Evolutionary conservation across 768 basidiomycete genomes (phyloP).

Genomic region (Panaeolus cyanescens): DNA sequence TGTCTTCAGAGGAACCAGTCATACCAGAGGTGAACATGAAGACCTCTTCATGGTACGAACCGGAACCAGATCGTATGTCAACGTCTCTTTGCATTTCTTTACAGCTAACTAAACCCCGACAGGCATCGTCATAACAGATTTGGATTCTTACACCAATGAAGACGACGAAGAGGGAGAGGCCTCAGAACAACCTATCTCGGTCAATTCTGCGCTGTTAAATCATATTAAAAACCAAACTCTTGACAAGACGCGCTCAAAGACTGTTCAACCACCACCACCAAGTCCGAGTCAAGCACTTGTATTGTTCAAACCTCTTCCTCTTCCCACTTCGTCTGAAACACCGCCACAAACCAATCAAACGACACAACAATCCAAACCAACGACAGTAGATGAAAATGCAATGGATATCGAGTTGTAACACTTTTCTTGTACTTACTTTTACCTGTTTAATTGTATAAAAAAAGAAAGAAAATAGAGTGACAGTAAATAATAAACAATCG

Average conservation of each 20-base stretch:
- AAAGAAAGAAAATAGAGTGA: conserved; percentile 17
- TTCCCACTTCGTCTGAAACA: neutral
- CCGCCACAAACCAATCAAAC: neutral
- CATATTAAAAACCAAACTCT: conserved; percentile 39
- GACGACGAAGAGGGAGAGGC: conserved; percentile 32
- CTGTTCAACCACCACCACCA: conserved; percentile 17
- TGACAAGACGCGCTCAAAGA: conserved; percentile 9
- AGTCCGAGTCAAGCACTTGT: conserved; percentile 50
- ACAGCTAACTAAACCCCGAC: conserved; percentile 4
- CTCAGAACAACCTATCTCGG: conserved; percentile 25
- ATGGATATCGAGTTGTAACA: conserved; percentile 54
- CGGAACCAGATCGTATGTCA: conserved; percentile 66
- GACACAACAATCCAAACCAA: conserved; percentile 10
- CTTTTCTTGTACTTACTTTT: neutral
- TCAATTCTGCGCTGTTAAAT: conserved; percentile 48
- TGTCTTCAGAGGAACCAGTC: conserved; percentile 38
- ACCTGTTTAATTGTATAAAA: conserved; percentile 16
- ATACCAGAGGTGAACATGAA: conserved; percentile 67
- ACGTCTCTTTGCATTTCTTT: conserved; percentile 1
- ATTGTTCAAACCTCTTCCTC: conserved; percentile 48
- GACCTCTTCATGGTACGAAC: conserved; percentile 63
- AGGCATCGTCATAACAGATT: conserved; percentile 69
- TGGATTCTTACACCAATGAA: conserved; percentile 52
- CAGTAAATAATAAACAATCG: conserved; percentile 6
- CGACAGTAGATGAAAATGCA: conserved; percentile 36